These are phyloP conservation scores for Phytophthora europaea DNA, from an alignment of 352 stramenopile species.

Conservation along the genomic window DNA sequence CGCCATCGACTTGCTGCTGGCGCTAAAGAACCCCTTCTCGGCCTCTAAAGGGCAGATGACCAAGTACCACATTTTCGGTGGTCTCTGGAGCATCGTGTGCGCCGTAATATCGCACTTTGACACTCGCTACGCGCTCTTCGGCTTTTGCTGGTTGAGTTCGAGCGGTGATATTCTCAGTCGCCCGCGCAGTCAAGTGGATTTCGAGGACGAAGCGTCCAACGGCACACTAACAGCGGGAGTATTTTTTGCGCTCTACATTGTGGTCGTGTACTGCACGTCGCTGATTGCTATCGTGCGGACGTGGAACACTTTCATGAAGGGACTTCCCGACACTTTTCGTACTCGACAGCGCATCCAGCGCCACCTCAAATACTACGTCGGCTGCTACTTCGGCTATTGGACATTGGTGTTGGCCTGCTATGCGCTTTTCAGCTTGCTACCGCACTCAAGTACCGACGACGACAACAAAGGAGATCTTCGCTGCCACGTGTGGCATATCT, in stretches of 20 bases:
- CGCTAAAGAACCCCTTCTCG: conserved; percentile 89
- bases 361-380: conserved; percentile 91
- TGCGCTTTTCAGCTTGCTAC: conserved; percentile 71
- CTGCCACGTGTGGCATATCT: conserved; percentile 78
- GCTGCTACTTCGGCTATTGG: conserved; percentile 89
- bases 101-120: conserved; percentile 83
- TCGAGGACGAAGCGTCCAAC: conserved; percentile 33
- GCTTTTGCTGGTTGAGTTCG: conserved; percentile 83
- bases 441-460: conserved; percentile 21
- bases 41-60: conserved; percentile 85
- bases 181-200: background rate
- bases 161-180: conserved; percentile 54
- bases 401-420: conserved; percentile 81
- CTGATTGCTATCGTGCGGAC: conserved; percentile 79
- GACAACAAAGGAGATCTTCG: conserved; percentile 44
- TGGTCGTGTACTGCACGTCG: conserved; percentile 84
- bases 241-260: conserved; percentile 88
- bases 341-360: conserved; percentile 82
- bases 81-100: conserved; percentile 76
- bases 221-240: conserved; percentile 67
- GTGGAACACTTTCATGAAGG: conserved; percentile 86
- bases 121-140: conserved; percentile 79
- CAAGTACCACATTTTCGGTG: conserved; percentile 80
- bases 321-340: conserved; percentile 78
- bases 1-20: conserved; percentile 83